Percentiles rank a stretch among this genome's conserved stretches.
Conservation (phyloP, 495 filamentous ascomycete species). For the Xeromyces bisporus region DNA sequence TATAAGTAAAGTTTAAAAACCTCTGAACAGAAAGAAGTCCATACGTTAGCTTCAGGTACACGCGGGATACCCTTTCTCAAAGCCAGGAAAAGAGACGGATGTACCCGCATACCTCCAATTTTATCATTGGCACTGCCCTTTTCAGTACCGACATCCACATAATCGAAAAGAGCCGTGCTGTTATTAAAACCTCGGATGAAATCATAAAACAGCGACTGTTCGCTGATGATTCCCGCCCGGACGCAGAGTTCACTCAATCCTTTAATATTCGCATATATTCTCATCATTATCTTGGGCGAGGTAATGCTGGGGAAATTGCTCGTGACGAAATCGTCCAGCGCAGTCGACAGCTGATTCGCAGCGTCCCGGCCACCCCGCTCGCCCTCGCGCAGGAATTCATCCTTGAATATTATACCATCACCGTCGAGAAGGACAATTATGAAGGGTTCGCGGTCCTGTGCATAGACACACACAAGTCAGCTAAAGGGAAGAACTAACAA, state of each 20-base stretch:
- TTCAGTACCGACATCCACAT: slow-evolving; percentile 54
- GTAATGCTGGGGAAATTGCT: slow-evolving; percentile 29
- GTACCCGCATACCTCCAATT: slow-evolving; percentile 42
- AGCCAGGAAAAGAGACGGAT: slow-evolving; percentile 1
- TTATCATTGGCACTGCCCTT: slow-evolving; percentile 59
- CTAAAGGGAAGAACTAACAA: too few species aligned
- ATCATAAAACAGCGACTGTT: slow-evolving; percentile 37
- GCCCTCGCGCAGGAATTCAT: slow-evolving; percentile 44
- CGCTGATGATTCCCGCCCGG: slow-evolving; percentile 36
- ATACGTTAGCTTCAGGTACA: too few species aligned
- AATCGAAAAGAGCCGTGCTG: slow-evolving; percentile 50
- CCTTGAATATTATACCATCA: slow-evolving; percentile 60
- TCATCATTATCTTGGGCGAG: slow-evolving; percentile 45
- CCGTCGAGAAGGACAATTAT: slow-evolving; percentile 63
- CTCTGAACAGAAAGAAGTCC: slow-evolving; percentile 30
- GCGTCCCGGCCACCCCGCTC: slow-evolving; percentile 55
- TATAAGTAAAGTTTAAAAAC: slow-evolving; percentile 46
- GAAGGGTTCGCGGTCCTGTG: slow-evolving; percentile 58
- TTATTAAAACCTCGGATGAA: slow-evolving; percentile 68
- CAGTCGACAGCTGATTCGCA: slow-evolving; percentile 40
- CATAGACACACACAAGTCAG: too few species aligned
- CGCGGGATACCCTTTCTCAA: too few species aligned
- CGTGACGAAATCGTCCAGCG: slow-evolving; percentile 32
- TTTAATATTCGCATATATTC: slow-evolving; percentile 52
- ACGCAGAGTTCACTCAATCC: slow-evolving; percentile 43